Evolutionary conservation across 2,329 filamentous ascomycete species (phyloP).

Genomic region (Verruconis gallopava): DNA sequence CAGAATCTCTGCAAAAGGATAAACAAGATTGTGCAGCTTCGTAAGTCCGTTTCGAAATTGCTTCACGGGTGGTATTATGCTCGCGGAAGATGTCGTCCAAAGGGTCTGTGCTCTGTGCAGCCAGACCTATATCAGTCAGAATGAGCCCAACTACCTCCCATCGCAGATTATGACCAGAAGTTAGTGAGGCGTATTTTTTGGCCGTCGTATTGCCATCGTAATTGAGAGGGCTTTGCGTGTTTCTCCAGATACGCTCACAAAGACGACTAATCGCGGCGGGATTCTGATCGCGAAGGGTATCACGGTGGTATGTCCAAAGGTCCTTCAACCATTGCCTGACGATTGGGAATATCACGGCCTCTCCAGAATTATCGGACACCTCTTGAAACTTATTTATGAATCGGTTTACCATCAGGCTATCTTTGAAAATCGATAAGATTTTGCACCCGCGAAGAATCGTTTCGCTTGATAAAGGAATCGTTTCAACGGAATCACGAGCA

Average conservation of each 20-base stretch:
- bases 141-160: slow-evolving; percentile 33
- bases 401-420: slow-evolving; percentile 17
- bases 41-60: slow-evolving; percentile 16
- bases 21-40: slow-evolving; percentile 21
- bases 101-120: slow-evolving; percentile 22
- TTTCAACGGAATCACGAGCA: slow-evolving; percentile 5
- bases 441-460: slow-evolving; percentile 19
- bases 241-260: slow-evolving; percentile 30
- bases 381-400: slow-evolving; percentile 23
- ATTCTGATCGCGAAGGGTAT: slow-evolving; percentile 16
- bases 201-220: slow-evolving; percentile 25
- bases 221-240: slow-evolving; percentile 25
- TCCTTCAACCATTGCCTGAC: slow-evolving; percentile 19
- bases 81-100: slow-evolving; percentile 22
- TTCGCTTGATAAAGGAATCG: slow-evolving; percentile 14
- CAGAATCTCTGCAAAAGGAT: slow-evolving; percentile 21
- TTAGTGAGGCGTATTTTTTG: slow-evolving; percentile 24
- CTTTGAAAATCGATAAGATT: slow-evolving; percentile 18
- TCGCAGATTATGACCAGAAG: slow-evolving; percentile 27
- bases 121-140: slow-evolving; percentile 24
- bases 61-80: slow-evolving; percentile 16
- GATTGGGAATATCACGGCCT: slow-evolving; percentile 24
- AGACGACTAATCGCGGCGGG: slow-evolving; percentile 21
- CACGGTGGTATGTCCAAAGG: slow-evolving; percentile 19
- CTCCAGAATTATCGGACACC: slow-evolving; percentile 15